phyloP scores from a whole-genome alignment of 2,329 filamentous ascomycete genomes.

The Fusarium humuli region DNA sequence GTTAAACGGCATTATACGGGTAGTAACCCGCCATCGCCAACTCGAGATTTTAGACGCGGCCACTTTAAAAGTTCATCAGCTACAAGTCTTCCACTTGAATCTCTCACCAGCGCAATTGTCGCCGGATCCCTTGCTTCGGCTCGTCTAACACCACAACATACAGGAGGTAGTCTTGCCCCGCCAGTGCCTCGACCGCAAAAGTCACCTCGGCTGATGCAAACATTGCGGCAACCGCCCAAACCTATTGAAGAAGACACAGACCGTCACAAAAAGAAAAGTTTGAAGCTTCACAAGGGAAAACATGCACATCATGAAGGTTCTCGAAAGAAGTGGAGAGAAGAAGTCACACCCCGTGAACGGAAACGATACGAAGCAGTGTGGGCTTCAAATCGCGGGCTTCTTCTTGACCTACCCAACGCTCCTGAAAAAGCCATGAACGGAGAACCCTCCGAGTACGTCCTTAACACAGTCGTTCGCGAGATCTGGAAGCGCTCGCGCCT shows the following conservation, averaged over 20 bases:
- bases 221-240: slow-evolving; percentile 68
- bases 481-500: slow-evolving; percentile 80
- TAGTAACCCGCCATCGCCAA: slow-evolving; percentile 52
- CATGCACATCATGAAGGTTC: slow-evolving; percentile 83
- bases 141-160: slow-evolving; percentile 59
- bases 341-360: slow-evolving; percentile 77
- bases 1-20: slow-evolving; percentile 27
- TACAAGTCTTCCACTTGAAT: slow-evolving; percentile 66
- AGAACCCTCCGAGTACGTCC: slow-evolving; percentile 64
- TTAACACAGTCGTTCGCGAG: slow-evolving; percentile 76
- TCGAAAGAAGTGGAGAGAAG: slow-evolving; percentile 80
- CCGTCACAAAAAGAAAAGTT: slow-evolving; percentile 60
- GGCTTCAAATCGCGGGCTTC: slow-evolving; percentile 80
- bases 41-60: slow-evolving; percentile 51
- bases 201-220: slow-evolving; percentile 70
- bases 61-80: slow-evolving; percentile 46
- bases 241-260: slow-evolving; percentile 66
- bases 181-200: slow-evolving; percentile 58
- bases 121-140: slow-evolving; percentile 78
- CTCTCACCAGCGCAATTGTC: slow-evolving; percentile 79
- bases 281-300: slow-evolving; percentile 66
- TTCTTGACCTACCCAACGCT: slow-evolving; percentile 51
- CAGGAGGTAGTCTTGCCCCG: slow-evolving; percentile 52
- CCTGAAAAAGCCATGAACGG: slow-evolving; percentile 35
- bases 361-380: slow-evolving; percentile 86